Evolutionary conservation across 2,329 filamentous ascomycete species (phyloP).

Genomic region (Ophiostoma piceae): DNA sequence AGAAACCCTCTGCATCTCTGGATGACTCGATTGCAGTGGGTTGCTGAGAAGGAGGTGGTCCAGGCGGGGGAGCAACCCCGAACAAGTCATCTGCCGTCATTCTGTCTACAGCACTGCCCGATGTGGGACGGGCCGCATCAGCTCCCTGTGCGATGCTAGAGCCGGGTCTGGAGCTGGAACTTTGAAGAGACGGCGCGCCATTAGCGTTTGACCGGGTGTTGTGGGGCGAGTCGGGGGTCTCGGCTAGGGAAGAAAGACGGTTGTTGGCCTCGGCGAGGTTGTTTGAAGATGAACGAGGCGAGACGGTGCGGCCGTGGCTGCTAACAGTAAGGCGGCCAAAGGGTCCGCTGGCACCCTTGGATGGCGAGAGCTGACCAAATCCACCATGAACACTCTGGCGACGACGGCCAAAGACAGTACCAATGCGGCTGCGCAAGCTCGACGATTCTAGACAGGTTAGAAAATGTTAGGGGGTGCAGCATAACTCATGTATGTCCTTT

Average conservation of each 20-base stretch:
- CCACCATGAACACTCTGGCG: conserved; percentile 62
- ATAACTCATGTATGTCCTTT: not conserved
- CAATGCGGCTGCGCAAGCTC: conserved; percentile 58
- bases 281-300: conserved; percentile 54
- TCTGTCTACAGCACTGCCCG: conserved; percentile 40
- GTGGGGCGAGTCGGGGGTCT: conserved; percentile 46
- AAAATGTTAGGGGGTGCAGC: too few species aligned
- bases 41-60: conserved; percentile 45
- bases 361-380: conserved; percentile 52
- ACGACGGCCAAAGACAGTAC: conserved; percentile 62
- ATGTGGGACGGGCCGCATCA: not conserved
- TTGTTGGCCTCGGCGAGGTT: conserved; percentile 52
- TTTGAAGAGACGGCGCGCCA: not conserved
- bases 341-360: conserved; percentile 44
- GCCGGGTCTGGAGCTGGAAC: not conserved
- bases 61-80: conserved; percentile 48
- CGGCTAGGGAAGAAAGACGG: conserved; percentile 53
- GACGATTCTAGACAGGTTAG: conserved; percentile 11
- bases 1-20: conserved; percentile 72
- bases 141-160: conserved; percentile 7
- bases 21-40: conserved; percentile 35
- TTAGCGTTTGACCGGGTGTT: conserved; percentile 31
- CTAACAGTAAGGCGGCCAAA: conserved; percentile 59
- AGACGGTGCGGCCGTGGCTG: conserved; percentile 55
- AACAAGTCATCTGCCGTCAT: conserved; percentile 42